phyloP scores from a whole-genome alignment of 129 eudicot species.

The Flaveria linearis region DNA sequence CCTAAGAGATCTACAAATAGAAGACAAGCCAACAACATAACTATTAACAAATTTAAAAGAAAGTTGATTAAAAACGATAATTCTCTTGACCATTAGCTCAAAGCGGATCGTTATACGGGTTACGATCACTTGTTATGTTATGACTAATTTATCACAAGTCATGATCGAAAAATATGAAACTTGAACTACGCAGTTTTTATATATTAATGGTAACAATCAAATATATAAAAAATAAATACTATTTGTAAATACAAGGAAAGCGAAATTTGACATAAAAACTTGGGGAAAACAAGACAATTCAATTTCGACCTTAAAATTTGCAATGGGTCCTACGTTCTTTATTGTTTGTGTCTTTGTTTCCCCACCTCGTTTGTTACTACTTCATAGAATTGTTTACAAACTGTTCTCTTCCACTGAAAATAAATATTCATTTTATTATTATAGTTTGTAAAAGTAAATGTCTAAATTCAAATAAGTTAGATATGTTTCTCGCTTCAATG shows the following conservation, averaged over 20 bases:
- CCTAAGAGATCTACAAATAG: no score
- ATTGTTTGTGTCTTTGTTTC: conserved; percentile 26
- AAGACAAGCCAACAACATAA: no score
- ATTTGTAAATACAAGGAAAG: background rate
- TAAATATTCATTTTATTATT: background rate
- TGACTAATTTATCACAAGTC: no score
- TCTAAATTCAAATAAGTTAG: no score
- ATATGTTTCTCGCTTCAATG: no score
- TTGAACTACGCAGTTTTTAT: background rate
- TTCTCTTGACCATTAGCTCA: no score
- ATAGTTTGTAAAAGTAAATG: no score
- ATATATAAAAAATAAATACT: background rate
- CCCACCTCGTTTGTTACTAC: conserved; percentile 2
- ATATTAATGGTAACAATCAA: background rate
- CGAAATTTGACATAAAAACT: background rate
- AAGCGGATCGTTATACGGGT: no score
- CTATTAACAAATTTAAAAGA: no score
- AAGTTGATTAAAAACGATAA: no score
- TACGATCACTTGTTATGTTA: no score
- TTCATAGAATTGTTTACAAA: background rate
- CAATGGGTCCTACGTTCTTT: conserved; percentile 23
- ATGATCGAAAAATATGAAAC: background rate
- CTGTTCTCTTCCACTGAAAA: background rate
- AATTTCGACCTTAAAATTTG: conserved; percentile 20
- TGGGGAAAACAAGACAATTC: background rate